Evolutionary conservation across 176 grass and related monocot species (phyloP).

Genomic region (Paspalum vaginatum): DNA sequence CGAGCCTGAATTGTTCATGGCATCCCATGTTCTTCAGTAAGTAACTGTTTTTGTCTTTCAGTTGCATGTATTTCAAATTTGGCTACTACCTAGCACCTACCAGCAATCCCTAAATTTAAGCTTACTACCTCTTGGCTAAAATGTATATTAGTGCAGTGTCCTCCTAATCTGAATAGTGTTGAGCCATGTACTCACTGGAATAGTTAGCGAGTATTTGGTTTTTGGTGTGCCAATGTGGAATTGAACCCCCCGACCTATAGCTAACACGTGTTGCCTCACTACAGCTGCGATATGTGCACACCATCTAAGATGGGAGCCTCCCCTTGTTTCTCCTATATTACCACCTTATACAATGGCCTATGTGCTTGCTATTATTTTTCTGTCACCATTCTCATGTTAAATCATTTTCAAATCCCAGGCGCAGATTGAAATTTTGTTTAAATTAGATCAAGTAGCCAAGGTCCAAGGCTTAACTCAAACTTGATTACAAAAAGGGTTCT

Average conservation of each 20-base stretch:
- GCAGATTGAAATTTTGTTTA: not conserved
- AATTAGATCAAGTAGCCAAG: not conserved
- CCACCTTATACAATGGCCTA: not conserved
- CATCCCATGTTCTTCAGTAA: conserved; percentile 86
- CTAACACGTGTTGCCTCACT: too few relatives aligned
- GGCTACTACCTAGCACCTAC: too few relatives aligned
- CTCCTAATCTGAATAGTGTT: not conserved
- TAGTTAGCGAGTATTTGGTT: too few relatives aligned
- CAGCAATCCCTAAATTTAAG: not conserved
- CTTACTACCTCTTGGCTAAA: not conserved
- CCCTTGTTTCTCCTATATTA: not conserved
- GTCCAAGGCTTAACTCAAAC: too few relatives aligned
- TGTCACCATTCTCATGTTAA: not conserved
- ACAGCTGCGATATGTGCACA: too few relatives aligned
- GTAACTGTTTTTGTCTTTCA: conserved; percentile 25
- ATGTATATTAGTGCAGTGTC: not conserved
- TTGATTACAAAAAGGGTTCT: too few relatives aligned
- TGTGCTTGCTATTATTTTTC: not conserved
- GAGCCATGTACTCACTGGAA: too few relatives aligned
- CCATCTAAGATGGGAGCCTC: too few relatives aligned
- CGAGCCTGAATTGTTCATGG: conserved; percentile 86
- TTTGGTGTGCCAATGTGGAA: too few relatives aligned
- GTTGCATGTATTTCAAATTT: conserved; percentile 5
- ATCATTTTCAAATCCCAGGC: not conserved
- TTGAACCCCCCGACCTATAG: too few relatives aligned